Evolutionary conservation across 495 filamentous ascomycete species (phyloP).

Genomic region (Penicillium ochrochloron): DNA sequence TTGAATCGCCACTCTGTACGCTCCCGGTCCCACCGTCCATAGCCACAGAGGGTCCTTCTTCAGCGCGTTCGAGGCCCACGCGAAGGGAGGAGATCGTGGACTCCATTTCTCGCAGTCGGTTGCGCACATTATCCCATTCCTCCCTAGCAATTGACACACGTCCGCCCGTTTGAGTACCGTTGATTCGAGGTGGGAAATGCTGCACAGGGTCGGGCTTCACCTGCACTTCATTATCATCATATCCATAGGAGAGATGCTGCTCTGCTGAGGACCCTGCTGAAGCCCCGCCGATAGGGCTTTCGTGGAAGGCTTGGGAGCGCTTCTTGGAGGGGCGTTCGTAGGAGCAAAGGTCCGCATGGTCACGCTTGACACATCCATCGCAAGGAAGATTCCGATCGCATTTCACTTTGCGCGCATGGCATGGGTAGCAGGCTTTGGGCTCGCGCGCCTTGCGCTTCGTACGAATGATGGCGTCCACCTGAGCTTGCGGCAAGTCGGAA

Average conservation of each 20-base stretch:
- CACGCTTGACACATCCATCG: conserved; percentile 73
- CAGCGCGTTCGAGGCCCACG: conserved; percentile 45
- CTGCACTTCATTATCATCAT: conserved; percentile 29
- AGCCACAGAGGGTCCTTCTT: conserved; percentile 35
- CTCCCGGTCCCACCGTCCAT: conserved; percentile 60
- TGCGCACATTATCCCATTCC: conserved; percentile 53
- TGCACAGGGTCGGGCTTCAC: conserved; percentile 36
- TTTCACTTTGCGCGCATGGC: conserved; percentile 74
- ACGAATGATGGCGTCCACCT: conserved; percentile 56
- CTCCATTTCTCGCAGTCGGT: conserved; percentile 48
- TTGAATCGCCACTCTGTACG: conserved; percentile 62
- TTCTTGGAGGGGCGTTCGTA: conserved; percentile 71
- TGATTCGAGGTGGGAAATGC: conserved; percentile 20
- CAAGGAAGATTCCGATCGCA: conserved; percentile 75
- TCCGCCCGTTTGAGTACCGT: conserved; percentile 26
- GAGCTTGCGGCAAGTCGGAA: conserved; percentile 50
- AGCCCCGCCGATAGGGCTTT: conserved; percentile 32
- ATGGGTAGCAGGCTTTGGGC: conserved; percentile 70
- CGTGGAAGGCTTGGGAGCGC: conserved; percentile 40
- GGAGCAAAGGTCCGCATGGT: conserved; percentile 71
- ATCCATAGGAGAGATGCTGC: conserved; percentile 26
- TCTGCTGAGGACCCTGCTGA: conserved; percentile 26
- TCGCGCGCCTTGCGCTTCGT: conserved; percentile 54
- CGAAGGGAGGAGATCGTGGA: conserved; percentile 47
- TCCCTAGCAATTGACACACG: conserved; percentile 50